These are phyloP conservation scores for Daldinia vernicosa DNA, from an alignment of 495 filamentous ascomycete genomes.

Conservation along the genomic window DNA sequence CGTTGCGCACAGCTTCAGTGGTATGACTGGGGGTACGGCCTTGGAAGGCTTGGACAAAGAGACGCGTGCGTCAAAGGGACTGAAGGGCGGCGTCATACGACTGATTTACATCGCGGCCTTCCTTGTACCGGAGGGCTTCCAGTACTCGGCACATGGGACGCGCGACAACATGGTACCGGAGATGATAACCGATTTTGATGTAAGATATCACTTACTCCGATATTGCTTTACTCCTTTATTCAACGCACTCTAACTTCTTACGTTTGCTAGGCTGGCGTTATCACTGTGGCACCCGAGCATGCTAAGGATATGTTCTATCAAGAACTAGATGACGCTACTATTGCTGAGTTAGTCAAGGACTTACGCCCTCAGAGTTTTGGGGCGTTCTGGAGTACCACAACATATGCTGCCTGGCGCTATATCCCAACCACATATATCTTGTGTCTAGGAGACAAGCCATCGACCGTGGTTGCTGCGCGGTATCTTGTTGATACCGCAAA, in stretches of 20 bases:
- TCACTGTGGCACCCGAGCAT: conserved; percentile 35
- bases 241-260: background rate
- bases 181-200: conserved; percentile 51
- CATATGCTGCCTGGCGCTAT: conserved; percentile 46
- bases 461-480: background rate
- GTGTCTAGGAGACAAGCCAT: background rate
- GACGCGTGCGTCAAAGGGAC: conserved; percentile 49
- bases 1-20: conserved; percentile 51
- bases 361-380: conserved; percentile 44
- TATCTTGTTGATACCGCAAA: conserved; percentile 39
- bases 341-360: conserved; percentile 40
- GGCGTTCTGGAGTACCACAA: conserved; percentile 43
- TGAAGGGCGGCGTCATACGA: conserved; percentile 43
- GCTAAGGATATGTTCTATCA: conserved; percentile 44
- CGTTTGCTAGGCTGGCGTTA: conserved; percentile 31
- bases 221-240: background rate
- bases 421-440: conserved; percentile 40
- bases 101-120: conserved; percentile 30
- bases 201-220: conserved; percentile 2
- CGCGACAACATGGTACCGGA: conserved; percentile 47
- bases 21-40: conserved; percentile 34
- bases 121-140: conserved; percentile 44
- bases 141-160: conserved; percentile 41
- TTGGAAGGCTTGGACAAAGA: conserved; percentile 30
- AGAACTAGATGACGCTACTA: conserved; percentile 37